Evolutionary conservation across 2,329 filamentous ascomycete genomes (phyloP).

Genomic region (Talaromyces sp.): DNA sequence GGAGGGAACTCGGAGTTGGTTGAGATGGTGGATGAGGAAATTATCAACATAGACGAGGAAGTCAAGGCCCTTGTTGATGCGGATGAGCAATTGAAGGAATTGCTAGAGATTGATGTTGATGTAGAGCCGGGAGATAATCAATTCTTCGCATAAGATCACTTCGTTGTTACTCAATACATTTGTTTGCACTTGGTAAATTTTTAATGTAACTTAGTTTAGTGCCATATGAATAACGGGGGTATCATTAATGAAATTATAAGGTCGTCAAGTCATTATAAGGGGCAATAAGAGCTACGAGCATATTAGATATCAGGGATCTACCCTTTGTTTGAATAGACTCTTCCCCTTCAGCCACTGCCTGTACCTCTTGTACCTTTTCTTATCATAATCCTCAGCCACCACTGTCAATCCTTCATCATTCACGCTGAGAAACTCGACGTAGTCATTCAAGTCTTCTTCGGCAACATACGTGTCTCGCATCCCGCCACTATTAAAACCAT

Average conservation of each 20-base stretch:
- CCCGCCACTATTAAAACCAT: slow-evolving; percentile 53
- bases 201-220: no score
- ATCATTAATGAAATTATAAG: not conserved
- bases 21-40: slow-evolving; percentile 24
- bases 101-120: slow-evolving; percentile 23
- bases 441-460: slow-evolving; percentile 68
- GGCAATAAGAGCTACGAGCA: not conserved
- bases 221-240: not conserved
- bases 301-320: slow-evolving; percentile 31
- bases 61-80: slow-evolving; percentile 35
- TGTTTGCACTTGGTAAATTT: not conserved
- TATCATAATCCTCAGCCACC: slow-evolving; percentile 76
- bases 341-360: slow-evolving; percentile 92
- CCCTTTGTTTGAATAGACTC: slow-evolving; percentile 89
- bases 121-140: slow-evolving; percentile 9
- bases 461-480: slow-evolving; percentile 37
- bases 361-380: slow-evolving; percentile 97
- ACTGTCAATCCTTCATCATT: slow-evolving; percentile 84
- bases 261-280: not conserved
- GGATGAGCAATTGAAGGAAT: slow-evolving; percentile 31
- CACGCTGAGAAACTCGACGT: slow-evolving; percentile 71
- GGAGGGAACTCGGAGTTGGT: slow-evolving; percentile 24
- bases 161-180: not conserved
- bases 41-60: slow-evolving; percentile 31
- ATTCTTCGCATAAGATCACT: slow-evolving; percentile 19